phyloP scores from a whole-genome alignment of 139 green algal species.

The Asterochloris erici region DNA sequence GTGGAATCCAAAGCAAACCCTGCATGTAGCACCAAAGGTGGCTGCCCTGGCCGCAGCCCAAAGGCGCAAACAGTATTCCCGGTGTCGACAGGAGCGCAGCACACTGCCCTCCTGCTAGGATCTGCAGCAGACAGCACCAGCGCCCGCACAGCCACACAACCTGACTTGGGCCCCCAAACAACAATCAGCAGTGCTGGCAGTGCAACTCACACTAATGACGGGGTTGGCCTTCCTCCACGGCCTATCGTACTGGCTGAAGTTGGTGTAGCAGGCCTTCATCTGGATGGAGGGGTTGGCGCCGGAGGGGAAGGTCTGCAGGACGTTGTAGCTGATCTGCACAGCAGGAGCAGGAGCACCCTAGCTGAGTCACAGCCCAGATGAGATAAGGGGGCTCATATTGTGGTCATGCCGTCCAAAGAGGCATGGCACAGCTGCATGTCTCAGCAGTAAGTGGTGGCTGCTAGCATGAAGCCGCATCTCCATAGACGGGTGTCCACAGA shows the following conservation, averaged over 20 bases:
- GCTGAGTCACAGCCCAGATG: not conserved
- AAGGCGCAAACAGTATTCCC: not conserved
- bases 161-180: not conserved
- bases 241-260: not conserved
- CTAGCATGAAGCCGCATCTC: too few relatives aligned
- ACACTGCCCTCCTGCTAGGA: not conserved
- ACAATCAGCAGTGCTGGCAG: too few relatives aligned
- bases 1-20: too few relatives aligned
- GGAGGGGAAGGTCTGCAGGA: not conserved
- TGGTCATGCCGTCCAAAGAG: not conserved
- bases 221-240: constrained; percentile 11
- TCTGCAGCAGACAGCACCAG: not conserved
- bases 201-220: constrained; percentile 8
- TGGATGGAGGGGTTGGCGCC: not conserved
- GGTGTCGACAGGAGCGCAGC: not conserved
- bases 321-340: constrained; percentile 8
- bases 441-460: not conserved
- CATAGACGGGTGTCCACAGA: too few relatives aligned
- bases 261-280: constrained; percentile 9
- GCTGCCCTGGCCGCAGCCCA: not conserved
- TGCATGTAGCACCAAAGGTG: not conserved
- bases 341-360: not conserved
- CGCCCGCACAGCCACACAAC: not conserved
- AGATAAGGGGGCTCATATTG: not conserved
- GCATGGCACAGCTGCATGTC: not conserved